Percentiles rank a stretch among this genome's conserved stretches.
Evolutionary conservation across 805 yeast species (phyloP).

Genomic region (Metschnikowia baotianmanensis): DNA sequence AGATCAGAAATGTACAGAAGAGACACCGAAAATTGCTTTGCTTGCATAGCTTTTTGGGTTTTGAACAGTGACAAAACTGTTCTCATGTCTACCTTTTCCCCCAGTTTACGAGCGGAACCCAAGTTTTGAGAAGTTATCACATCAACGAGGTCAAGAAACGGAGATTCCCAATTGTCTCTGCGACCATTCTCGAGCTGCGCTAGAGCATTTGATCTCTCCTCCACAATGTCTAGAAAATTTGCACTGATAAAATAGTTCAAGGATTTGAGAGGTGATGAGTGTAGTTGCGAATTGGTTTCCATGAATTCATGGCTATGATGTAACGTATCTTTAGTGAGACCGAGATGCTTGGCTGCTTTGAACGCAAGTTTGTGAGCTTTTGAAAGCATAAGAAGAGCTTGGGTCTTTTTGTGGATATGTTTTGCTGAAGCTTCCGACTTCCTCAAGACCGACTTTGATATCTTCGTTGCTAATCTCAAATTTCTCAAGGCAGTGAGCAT

Average conservation of each 20-base stretch:
- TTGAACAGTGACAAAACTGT: neutral
- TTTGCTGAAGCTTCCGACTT: conserved; percentile 27
- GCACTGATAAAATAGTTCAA: conserved; percentile 18
- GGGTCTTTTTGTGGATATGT: conserved; percentile 33
- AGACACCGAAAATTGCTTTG: neutral
- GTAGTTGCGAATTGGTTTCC: conserved; percentile 31
- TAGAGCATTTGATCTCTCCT: conserved; percentile 10
- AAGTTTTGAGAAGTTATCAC: conserved; percentile 1
- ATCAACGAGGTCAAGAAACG: conserved; percentile 1
- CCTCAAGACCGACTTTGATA: conserved; percentile 52
- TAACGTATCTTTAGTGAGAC: conserved; percentile 57
- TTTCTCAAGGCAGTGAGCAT: conserved; percentile 34
- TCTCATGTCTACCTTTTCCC: neutral
- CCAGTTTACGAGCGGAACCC: neutral
- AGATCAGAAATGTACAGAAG: conserved; percentile 6
- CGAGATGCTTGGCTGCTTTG: conserved; percentile 43
- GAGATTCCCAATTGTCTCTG: conserved; percentile 3
- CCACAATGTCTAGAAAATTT: conserved; percentile 14
- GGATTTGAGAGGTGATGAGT: conserved; percentile 19
- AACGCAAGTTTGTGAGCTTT: conserved; percentile 41
- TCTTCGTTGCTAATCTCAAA: conserved; percentile 48
- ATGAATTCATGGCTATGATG: conserved; percentile 52
- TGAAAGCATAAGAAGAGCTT: conserved; percentile 33
- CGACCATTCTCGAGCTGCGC: conserved; percentile 1
- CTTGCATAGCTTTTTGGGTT: neutral